Evolutionary conservation across 768 basidiomycete genomes (phyloP).

Genomic region (Pleurotus cornucopiae): DNA sequence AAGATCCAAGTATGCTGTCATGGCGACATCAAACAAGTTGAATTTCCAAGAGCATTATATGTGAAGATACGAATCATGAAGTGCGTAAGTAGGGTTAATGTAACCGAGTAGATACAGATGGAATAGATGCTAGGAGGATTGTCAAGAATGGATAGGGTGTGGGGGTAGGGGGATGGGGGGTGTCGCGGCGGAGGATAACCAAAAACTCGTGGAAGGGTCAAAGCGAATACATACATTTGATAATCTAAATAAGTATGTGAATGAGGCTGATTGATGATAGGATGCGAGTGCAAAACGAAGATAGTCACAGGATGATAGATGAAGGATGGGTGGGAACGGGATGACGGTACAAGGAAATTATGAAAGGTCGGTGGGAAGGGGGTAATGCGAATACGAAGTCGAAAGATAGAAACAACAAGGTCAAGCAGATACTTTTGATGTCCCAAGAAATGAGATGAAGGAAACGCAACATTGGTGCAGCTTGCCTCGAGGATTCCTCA

Average conservation of each 20-base stretch:
- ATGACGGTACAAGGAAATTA: not conserved
- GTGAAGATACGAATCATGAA: not conserved
- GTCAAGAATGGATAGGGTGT: not conserved
- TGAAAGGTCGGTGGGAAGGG: not conserved
- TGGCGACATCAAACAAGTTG: too few relatives aligned
- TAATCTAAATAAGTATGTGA: slow-evolving; percentile 4
- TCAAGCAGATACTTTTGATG: slow-evolving; percentile 10
- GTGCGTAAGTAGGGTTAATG: not conserved
- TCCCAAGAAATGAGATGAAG: slow-evolving; percentile 9
- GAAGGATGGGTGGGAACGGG: not conserved
- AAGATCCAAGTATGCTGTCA: too few relatives aligned
- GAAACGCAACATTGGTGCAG: not conserved
- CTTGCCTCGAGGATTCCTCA: slow-evolving; percentile 21
- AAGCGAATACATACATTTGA: not conserved
- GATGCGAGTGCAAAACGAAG: not conserved
- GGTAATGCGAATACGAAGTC: not conserved
- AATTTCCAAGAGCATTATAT: too few relatives aligned
- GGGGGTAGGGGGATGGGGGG: not conserved
- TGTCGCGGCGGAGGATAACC: not conserved
- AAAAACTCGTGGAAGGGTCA: not conserved
- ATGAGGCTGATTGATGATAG: not conserved
- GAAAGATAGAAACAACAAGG: slow-evolving; percentile 9
- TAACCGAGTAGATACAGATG: not conserved
- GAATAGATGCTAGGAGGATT: not conserved
- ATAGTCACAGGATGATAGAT: not conserved